Evolutionary conservation across 1,139 yeast genomes (phyloP).

Genomic region (Maudiozyma humilis): DNA sequence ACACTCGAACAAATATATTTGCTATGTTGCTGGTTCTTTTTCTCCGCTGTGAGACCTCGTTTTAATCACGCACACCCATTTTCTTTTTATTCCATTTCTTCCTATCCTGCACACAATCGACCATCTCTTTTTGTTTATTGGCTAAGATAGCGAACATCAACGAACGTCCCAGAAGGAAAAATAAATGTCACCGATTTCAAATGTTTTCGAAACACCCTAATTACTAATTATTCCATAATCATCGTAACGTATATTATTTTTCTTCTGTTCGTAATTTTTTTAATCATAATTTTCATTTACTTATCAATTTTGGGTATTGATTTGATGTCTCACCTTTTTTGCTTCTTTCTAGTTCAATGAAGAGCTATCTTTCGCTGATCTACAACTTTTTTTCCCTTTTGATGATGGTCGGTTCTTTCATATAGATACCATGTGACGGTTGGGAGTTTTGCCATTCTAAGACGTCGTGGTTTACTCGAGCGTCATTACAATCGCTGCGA

Average conservation of each 20-base stretch:
- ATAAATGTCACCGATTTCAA: constrained; percentile 1
- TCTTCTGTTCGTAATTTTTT: constrained; percentile 4
- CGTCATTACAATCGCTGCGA: not conserved
- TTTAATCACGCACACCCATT: not conserved
- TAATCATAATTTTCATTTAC: constrained; percentile 1
- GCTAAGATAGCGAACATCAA: not conserved
- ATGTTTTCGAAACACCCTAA: not conserved
- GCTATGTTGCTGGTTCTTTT: not conserved
- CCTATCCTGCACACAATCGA: not conserved
- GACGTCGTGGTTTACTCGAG: not conserved
- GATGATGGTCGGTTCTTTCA: not conserved
- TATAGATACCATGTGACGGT: constrained; percentile 2
- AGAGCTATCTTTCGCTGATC: not conserved
- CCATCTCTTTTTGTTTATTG: not conserved
- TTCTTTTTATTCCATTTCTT: not conserved
- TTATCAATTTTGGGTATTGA: not conserved
- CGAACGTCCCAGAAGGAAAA: not conserved
- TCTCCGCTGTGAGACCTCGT: not conserved
- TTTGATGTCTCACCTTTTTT: too few species aligned
- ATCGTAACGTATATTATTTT: constrained; percentile 3
- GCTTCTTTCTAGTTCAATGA: too few species aligned
- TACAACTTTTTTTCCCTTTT: not conserved
- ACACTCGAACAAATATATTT: constrained; percentile 3
- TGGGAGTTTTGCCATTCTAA: too few species aligned
- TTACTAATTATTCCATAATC: constrained; percentile 4